Evolutionary conservation across 768 basidiomycete genomes (phyloP).

Genomic region (Austroboletus eburneus): DNA sequence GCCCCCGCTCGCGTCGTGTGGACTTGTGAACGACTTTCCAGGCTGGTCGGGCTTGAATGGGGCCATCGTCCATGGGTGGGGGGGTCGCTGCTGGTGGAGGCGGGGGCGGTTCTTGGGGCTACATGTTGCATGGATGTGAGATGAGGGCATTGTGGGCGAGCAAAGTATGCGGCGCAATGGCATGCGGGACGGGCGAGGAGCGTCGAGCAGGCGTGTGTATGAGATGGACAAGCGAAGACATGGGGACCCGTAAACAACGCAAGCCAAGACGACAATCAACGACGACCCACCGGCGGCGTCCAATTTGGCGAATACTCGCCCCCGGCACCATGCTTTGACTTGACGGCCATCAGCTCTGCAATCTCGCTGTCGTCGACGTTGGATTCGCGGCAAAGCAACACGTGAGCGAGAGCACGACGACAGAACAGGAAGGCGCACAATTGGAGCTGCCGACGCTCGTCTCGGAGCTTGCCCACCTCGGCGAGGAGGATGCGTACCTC

Average conservation of each 20-base stretch:
- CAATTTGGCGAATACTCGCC: constrained; percentile 78
- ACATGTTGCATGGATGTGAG: constrained; percentile 1
- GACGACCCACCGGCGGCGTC: constrained; percentile 50
- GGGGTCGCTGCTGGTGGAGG: constrained; percentile 39
- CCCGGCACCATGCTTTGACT: constrained; percentile 76
- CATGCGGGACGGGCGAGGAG: too few species aligned
- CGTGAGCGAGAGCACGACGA: too few species aligned
- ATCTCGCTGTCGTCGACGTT: constrained; percentile 57
- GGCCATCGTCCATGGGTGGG: constrained; percentile 44
- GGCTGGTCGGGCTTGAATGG: constrained; percentile 55
- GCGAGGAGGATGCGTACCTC: constrained; percentile 60
- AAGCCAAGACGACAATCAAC: background rate
- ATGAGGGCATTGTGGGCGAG: too few species aligned
- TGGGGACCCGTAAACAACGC: background rate
- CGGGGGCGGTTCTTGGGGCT: constrained; percentile 35
- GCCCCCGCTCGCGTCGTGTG: constrained; percentile 47
- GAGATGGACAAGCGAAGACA: background rate
- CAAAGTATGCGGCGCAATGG: too few species aligned
- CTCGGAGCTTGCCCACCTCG: constrained; percentile 57
- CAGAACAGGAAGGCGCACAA: constrained; percentile 37
- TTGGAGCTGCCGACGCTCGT: constrained; percentile 54
- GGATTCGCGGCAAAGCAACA: too few species aligned
- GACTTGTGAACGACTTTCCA: constrained; percentile 75
- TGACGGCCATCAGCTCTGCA: constrained; percentile 76
- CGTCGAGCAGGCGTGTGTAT: too few species aligned